Percentiles rank a stretch among this genome's conserved stretches.
These are phyloP conservation scores for Bruguiera hainesii DNA, from an alignment of 441 rosid species.

Conservation along the genomic window DNA sequence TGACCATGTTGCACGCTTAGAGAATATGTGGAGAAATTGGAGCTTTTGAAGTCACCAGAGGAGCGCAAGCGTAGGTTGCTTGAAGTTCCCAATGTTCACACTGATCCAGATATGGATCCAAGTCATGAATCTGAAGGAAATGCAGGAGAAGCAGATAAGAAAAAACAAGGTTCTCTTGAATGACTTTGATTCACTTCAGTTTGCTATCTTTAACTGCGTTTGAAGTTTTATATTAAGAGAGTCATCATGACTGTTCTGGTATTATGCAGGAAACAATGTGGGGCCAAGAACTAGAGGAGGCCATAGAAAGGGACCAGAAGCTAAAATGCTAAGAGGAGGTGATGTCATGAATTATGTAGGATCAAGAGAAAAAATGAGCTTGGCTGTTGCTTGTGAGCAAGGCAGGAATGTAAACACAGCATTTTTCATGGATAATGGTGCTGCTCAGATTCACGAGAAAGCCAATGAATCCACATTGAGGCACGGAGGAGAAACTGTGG, in stretches of 20 bases:
- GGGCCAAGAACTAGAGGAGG: constrained; percentile 31
- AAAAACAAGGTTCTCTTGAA: constrained; percentile 44
- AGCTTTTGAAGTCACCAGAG: constrained; percentile 67
- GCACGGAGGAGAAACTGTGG: constrained; percentile 29
- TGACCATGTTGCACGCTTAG: constrained; percentile 78
- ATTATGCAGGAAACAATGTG: constrained; percentile 42
- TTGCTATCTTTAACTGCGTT: constrained; percentile 7
- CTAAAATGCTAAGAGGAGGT: constrained; percentile 29
- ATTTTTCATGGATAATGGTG: constrained; percentile 32
- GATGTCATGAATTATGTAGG: constrained; percentile 35
- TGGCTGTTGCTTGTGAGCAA: constrained; percentile 32
- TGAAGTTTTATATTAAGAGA: constrained; percentile 7
- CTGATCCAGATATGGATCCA: constrained; percentile 61
- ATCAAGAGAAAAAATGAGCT: constrained; percentile 31
- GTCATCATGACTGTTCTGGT: constrained; percentile 15
- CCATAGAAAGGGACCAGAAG: constrained; percentile 32
- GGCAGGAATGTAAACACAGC: constrained; percentile 21
- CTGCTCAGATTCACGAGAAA: constrained; percentile 30
- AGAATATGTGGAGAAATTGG: constrained; percentile 77
- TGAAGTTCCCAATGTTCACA: constrained; percentile 65
- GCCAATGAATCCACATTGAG: constrained; percentile 24
- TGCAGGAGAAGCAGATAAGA: constrained; percentile 38
- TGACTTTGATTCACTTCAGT: constrained; percentile 15
- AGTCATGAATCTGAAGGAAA: constrained; percentile 50
- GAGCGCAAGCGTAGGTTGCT: constrained; percentile 68